Conservation (phyloP, 208 protist species). For the Trypanosoma brucei region DNA sequence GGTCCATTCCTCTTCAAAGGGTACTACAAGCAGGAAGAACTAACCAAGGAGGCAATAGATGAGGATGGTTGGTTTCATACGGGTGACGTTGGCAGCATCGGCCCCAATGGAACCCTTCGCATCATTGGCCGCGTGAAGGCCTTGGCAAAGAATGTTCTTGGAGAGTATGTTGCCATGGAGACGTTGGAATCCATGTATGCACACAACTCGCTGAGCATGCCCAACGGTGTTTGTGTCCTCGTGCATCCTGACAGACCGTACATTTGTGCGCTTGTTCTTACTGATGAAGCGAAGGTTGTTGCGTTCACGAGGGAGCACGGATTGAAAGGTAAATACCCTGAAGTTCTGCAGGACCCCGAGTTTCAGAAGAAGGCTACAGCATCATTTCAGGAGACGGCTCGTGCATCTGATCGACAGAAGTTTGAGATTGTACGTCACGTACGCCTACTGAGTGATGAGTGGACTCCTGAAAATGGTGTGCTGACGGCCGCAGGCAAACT, state of each 20-base stretch:
- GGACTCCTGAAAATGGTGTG: slow-evolving; percentile 40
- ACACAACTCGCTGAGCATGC: slow-evolving; percentile 18
- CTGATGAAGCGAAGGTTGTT: slow-evolving; percentile 29
- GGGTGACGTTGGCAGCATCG: slow-evolving; percentile 59
- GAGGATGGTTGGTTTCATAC: slow-evolving; percentile 72
- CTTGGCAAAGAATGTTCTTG: slow-evolving; percentile 52
- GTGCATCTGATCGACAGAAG: background rate
- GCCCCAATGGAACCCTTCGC: slow-evolving; percentile 41
- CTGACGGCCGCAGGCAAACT: slow-evolving; percentile 36
- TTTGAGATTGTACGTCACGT: slow-evolving; percentile 26
- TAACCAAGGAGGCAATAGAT: slow-evolving; percentile 60
- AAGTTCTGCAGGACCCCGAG: slow-evolving; percentile 30
- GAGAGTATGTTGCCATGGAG: slow-evolving; percentile 59
- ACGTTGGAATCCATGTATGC: slow-evolving; percentile 29
- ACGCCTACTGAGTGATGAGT: slow-evolving; percentile 26
- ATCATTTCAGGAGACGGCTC: slow-evolving; percentile 34
- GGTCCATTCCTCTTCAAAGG: slow-evolving; percentile 60
- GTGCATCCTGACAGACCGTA: slow-evolving; percentile 36
- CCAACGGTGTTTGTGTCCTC: slow-evolving; percentile 25
- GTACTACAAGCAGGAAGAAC: slow-evolving; percentile 78
- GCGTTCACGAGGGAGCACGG: slow-evolving; percentile 14
- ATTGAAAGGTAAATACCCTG: slow-evolving; percentile 21
- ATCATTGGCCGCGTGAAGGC: slow-evolving; percentile 67
- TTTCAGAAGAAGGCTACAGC: slow-evolving; percentile 33
- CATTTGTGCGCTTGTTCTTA: slow-evolving; percentile 49